phyloP scores from a whole-genome alignment of 331 rosid genomes.

The Spiraea crenata region DNA sequence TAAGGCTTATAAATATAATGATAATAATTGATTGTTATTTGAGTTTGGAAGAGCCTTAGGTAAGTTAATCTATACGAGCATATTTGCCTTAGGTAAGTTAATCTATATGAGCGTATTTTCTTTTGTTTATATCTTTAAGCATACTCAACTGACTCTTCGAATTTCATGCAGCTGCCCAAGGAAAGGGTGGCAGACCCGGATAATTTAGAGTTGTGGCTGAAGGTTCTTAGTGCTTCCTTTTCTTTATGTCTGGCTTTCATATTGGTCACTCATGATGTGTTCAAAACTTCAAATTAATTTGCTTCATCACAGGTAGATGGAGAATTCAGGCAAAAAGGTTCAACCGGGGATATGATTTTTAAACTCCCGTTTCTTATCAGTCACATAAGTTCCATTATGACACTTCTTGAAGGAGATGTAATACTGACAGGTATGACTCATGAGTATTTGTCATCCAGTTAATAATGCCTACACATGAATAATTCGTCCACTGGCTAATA shows the following conservation, averaged over 20 bases:
- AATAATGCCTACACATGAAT: too few relatives aligned
- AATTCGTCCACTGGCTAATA: too few relatives aligned
- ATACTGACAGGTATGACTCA: slow-evolving; percentile 89
- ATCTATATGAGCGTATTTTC: not conserved
- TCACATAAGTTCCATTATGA: slow-evolving; percentile 76
- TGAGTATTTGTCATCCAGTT: too few relatives aligned
- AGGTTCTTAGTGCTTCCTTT: slow-evolving; percentile 48
- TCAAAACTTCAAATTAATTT: not conserved
- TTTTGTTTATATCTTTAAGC: slow-evolving; percentile 9
- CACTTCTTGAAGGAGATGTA: slow-evolving; percentile 95
- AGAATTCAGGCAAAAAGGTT: slow-evolving; percentile 85
- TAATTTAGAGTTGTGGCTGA: slow-evolving; percentile 78
- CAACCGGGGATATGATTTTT: slow-evolving; percentile 91
- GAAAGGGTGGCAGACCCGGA: slow-evolving; percentile 68
- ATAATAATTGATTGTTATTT: not conserved
- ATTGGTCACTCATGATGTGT: slow-evolving; percentile 15
- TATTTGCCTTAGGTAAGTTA: slow-evolving; percentile 8
- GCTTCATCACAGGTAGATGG: slow-evolving; percentile 65
- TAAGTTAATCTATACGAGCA: not conserved
- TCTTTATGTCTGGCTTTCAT: not conserved
- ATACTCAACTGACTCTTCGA: slow-evolving; percentile 1
- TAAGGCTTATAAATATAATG: not conserved
- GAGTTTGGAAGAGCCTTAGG: not conserved
- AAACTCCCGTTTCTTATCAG: slow-evolving; percentile 89
- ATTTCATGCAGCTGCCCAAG: slow-evolving; percentile 66